These are phyloP conservation scores for Cubamyces sp. DNA, from an alignment of 768 basidiomycete genomes.

Conservation along the genomic window DNA sequence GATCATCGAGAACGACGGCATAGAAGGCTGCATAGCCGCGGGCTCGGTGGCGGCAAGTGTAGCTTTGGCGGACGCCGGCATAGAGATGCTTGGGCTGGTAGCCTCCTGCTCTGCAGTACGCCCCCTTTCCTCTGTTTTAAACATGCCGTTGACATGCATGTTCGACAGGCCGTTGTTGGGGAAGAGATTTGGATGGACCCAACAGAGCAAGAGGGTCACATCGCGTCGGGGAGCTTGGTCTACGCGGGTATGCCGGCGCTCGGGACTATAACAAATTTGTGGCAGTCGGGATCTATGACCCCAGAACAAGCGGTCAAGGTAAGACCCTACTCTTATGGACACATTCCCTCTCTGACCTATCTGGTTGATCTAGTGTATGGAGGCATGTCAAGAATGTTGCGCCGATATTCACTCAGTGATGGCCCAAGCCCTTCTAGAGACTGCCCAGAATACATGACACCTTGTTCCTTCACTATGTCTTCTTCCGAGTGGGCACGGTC, in stretches of 20 bases:
- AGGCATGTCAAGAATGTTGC: constrained; percentile 70
- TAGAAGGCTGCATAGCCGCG: constrained; percentile 86
- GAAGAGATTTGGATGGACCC: constrained; percentile 81
- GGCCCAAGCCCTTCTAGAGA: constrained; percentile 67
- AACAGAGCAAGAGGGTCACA: constrained; percentile 62
- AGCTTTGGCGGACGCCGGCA: constrained; percentile 90
- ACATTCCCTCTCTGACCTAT: no score
- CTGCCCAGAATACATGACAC: constrained; percentile 26
- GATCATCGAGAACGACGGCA: constrained; percentile 89
- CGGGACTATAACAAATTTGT: constrained; percentile 79
- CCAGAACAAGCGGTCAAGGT: constrained; percentile 60
- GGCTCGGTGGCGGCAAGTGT: constrained; percentile 87
- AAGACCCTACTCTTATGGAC: constrained; percentile 30
- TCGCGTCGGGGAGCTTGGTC: constrained; percentile 68
- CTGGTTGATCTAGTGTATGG: constrained; percentile 57
- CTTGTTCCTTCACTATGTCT: background rate
- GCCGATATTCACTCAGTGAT: constrained; percentile 76
- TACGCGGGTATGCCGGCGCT: constrained; percentile 90
- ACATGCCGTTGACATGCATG: background rate
- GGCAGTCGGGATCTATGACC: constrained; percentile 76
- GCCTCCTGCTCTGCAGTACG: constrained; percentile 80
- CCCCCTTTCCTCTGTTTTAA: constrained; percentile 10
- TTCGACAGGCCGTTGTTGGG: constrained; percentile 55
- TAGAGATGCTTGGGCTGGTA: constrained; percentile 89
- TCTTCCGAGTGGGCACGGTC: no score